A percentile compares a stretch with the other conserved stretches of the same genome.
Evolutionary conservation across 73 alveolate species (phyloP).

Genomic region (Paramecium bursaria): DNA sequence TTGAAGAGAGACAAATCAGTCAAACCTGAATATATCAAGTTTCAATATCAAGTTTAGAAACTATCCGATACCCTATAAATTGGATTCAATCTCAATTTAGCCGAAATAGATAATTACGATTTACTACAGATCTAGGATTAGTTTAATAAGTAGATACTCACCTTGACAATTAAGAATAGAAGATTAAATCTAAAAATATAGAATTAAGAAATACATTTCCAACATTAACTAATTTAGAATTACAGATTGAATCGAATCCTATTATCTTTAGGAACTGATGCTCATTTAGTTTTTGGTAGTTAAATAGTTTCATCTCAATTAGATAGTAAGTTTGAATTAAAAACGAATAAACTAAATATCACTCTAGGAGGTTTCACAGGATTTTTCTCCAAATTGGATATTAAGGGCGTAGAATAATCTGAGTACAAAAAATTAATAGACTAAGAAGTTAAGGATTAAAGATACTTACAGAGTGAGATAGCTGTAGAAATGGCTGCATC

Average conservation of each 20-base stretch:
- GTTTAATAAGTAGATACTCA: neutral
- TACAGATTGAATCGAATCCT: neutral
- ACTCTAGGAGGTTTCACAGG: conserved; percentile 52
- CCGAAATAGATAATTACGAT: neutral
- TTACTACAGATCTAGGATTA: conserved; percentile 23
- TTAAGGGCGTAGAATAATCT: neutral
- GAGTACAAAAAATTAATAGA: conserved; percentile 4
- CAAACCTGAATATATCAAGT: conserved; percentile 6
- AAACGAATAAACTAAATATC: conserved; percentile 9
- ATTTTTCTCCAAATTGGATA: neutral
- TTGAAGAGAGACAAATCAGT: conserved; percentile 25
- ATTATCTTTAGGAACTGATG: too few relatives aligned
- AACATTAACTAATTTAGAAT: neutral
- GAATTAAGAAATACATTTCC: neutral
- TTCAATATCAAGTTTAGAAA: too few relatives aligned
- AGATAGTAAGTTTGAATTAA: neutral
- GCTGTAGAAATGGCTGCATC: conserved; percentile 21
- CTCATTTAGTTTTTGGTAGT: too few relatives aligned
- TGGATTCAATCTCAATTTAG: neutral
- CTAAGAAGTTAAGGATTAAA: conserved; percentile 11
- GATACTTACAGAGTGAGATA: neutral
- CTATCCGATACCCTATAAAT: neutral
- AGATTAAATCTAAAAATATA: conserved; percentile 10
- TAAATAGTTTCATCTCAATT: too few relatives aligned
- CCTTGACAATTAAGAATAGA: neutral